phyloP scores from a whole-genome alignment of 306 rosid genomes.

The Medicago ruthenica region DNA sequence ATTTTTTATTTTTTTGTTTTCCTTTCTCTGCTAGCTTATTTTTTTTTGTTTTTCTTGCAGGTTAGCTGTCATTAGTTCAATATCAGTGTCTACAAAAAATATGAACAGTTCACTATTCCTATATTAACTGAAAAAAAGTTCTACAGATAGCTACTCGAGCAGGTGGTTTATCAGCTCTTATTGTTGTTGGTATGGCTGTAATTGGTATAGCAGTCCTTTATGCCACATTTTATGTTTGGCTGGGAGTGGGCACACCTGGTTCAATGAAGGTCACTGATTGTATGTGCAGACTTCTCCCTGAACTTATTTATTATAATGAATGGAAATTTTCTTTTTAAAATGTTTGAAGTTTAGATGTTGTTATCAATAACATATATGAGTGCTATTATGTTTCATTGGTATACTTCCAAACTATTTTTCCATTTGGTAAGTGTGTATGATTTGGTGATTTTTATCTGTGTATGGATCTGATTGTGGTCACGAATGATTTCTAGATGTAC shows the following conservation, averaged over 20 bases:
- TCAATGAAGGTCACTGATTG: constrained; percentile 96
- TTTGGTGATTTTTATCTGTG: constrained; percentile 29
- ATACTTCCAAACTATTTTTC: constrained; percentile 35
- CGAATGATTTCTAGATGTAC: constrained; percentile 25
- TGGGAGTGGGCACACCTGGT: constrained; percentile 91
- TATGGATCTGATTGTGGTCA: constrained; percentile 34
- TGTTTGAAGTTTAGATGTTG: constrained; percentile 29
- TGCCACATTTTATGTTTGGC: constrained; percentile 90
- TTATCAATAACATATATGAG: constrained; percentile 25
- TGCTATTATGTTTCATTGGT: constrained; percentile 20
- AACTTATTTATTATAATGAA: constrained; percentile 37
- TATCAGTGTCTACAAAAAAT: constrained; percentile 34
- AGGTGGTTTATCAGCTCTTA: constrained; percentile 94
- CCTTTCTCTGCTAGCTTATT: constrained; percentile 76
- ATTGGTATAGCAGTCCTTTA: constrained; percentile 89
- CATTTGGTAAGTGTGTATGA: constrained; percentile 35
- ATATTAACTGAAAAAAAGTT: constrained; percentile 46
- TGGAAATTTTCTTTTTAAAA: neutral
- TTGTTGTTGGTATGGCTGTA: constrained; percentile 99
- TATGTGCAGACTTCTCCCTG: constrained; percentile 64
- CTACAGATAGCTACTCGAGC: constrained; percentile 98
- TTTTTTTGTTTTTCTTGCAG: too few species aligned
- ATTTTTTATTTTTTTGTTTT: too few species aligned
- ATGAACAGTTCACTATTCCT: constrained; percentile 39
- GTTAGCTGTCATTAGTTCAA: constrained; percentile 52